These are phyloP conservation scores for Rosa lucieae DNA, from an alignment of 306 rosid species.

Conservation along the genomic window DNA sequence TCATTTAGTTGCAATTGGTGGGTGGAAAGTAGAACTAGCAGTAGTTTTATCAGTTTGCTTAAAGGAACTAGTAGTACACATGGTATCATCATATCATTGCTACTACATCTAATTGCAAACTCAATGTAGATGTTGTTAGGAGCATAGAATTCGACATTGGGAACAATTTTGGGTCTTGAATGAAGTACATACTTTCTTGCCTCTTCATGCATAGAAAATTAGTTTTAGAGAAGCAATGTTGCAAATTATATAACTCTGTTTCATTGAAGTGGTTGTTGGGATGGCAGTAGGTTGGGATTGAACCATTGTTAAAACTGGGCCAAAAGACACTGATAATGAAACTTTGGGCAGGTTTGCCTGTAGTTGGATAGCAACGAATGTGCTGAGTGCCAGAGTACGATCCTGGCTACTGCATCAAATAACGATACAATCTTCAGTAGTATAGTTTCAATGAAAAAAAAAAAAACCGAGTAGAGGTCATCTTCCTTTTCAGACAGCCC, in stretches of 20 bases:
- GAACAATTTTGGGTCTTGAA: too few relatives aligned
- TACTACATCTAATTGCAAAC: neutral
- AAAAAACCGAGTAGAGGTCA: neutral
- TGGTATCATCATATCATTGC: neutral
- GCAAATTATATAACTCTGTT: slow-evolving; percentile 13
- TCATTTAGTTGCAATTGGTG: too few relatives aligned
- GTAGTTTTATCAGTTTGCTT: too few relatives aligned
- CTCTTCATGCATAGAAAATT: neutral
- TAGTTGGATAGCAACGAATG: slow-evolving; percentile 35
- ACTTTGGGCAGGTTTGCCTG: slow-evolving; percentile 30
- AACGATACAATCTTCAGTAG: neutral
- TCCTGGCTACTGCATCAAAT: slow-evolving; percentile 39
- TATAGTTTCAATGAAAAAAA: neutral
- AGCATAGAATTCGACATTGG: too few relatives aligned
- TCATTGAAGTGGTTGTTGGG: slow-evolving; percentile 17
- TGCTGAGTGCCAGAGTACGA: slow-evolving; percentile 29
- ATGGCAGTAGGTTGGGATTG: slow-evolving; percentile 31
- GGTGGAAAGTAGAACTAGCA: too few relatives aligned
- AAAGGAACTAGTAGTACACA: too few relatives aligned
- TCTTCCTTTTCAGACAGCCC: neutral
- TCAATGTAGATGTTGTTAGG: neutral
- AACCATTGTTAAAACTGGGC: slow-evolving; percentile 36
- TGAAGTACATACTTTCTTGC: neutral
- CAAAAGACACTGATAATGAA: slow-evolving; percentile 42
- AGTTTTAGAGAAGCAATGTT: neutral